These are phyloP conservation scores for Coemansia reversa DNA, from an alignment of 192 early-diverging fungal species.

Conservation along the genomic window DNA sequence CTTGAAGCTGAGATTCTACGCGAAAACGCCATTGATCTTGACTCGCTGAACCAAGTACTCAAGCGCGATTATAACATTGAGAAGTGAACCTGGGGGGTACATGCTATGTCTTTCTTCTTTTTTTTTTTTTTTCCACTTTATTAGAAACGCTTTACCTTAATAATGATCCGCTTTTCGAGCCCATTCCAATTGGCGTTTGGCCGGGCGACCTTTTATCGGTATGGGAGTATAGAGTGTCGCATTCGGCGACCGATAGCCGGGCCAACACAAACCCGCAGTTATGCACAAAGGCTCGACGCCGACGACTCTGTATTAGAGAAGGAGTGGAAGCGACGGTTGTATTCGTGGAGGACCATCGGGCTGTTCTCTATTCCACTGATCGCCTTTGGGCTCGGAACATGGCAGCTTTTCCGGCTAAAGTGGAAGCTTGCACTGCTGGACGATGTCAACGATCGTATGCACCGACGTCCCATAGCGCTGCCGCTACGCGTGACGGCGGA, in stretches of 20 bases:
- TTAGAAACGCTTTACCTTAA: slow-evolving; percentile 3
- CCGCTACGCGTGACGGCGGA: slow-evolving; percentile 61
- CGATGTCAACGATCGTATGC: slow-evolving; percentile 61
- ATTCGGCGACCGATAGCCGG: background rate
- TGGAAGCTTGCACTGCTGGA: slow-evolving; percentile 87
- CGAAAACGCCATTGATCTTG: slow-evolving; percentile 70
- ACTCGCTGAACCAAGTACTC: slow-evolving; percentile 63
- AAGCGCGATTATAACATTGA: slow-evolving; percentile 64
- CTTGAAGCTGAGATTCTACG: slow-evolving; percentile 88
- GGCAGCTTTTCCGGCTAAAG: slow-evolving; percentile 84
- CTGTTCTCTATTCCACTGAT: slow-evolving; percentile 44
- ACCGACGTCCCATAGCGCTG: slow-evolving; percentile 67
- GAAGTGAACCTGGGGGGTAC: slow-evolving; percentile 8
- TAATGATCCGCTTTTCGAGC: slow-evolving; percentile 6
- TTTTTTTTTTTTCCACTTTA: background rate
- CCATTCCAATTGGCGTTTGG: slow-evolving; percentile 10
- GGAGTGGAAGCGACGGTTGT: slow-evolving; percentile 45
- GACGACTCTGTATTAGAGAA: slow-evolving; percentile 45
- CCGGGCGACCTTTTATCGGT: background rate
- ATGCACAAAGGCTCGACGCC: slow-evolving; percentile 40
- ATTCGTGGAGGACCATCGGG: slow-evolving; percentile 54
- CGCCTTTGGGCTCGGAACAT: slow-evolving; percentile 71
- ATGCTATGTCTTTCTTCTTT: background rate
- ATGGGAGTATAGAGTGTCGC: background rate
- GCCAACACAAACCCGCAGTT: slow-evolving; percentile 20